Evolutionary conservation across 1,284 basidiomycete genomes (phyloP).

Genomic region (Marasmius oreades): DNA sequence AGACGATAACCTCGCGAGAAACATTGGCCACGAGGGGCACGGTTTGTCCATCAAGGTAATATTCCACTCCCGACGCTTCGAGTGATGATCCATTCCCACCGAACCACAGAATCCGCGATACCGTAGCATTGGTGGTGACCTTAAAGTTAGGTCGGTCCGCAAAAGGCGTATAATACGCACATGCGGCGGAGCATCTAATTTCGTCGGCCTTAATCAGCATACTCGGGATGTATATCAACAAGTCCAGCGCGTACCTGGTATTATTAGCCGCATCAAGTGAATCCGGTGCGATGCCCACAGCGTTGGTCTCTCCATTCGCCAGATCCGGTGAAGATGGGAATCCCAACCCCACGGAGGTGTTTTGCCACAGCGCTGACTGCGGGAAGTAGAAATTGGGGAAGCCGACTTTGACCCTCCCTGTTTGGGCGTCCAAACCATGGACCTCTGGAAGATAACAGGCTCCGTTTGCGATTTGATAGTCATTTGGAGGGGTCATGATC

Average conservation of each 20-base stretch:
- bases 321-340: slow-evolving; percentile 23
- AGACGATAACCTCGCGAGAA: slow-evolving; percentile 22
- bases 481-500: slow-evolving; percentile 25
- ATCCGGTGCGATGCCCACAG: slow-evolving; percentile 25
- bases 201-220: too few species aligned
- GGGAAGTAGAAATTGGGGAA: slow-evolving; percentile 28
- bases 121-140: slow-evolving; percentile 22
- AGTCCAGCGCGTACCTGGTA: slow-evolving; percentile 18
- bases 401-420: slow-evolving; percentile 26
- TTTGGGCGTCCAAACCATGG: slow-evolving; percentile 3
- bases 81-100: slow-evolving; percentile 4
- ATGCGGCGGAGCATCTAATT: slow-evolving; percentile 20
- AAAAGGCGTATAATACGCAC: slow-evolving; percentile 19
- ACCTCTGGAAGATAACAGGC: neutral
- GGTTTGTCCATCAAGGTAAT: slow-evolving; percentile 8
- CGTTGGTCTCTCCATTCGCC: slow-evolving; percentile 23
- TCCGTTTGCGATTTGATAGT: neutral
- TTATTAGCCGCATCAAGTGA: slow-evolving; percentile 27
- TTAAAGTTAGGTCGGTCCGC: slow-evolving; percentile 19
- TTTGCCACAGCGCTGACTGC: slow-evolving; percentile 24
- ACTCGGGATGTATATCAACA: too few species aligned
- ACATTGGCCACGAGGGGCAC: slow-evolving; percentile 8
- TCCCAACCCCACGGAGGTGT: slow-evolving; percentile 19
- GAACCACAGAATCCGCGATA: slow-evolving; percentile 22
- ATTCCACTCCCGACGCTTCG: slow-evolving; percentile 20